Evolutionary conservation across 441 rosid species (phyloP).

Genomic region (Hypseocharis bilobata): DNA sequence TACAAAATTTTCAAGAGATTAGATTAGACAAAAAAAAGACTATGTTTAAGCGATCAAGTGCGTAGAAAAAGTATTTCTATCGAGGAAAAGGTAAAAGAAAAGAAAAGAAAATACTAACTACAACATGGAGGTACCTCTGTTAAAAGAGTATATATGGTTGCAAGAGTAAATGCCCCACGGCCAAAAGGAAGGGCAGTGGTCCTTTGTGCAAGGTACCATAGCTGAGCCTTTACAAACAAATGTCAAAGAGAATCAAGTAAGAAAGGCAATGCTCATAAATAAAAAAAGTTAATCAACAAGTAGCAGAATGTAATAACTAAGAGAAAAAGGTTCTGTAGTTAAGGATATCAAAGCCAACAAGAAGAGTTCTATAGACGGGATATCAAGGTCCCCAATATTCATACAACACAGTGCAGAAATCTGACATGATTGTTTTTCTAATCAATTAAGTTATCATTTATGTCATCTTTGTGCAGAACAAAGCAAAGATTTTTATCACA

Average conservation of each 20-base stretch:
- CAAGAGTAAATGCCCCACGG: constrained; percentile 94
- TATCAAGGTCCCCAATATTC: too few species aligned
- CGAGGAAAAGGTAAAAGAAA: neutral
- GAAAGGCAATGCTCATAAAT: neutral
- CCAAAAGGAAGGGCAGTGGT: constrained; percentile 97
- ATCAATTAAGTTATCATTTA: too few species aligned
- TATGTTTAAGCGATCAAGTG: constrained; percentile 21
- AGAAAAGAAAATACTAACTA: constrained; percentile 6
- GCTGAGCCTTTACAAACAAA: constrained; percentile 60
- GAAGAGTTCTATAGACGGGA: neutral
- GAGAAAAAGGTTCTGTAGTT: neutral
- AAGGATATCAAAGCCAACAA: neutral
- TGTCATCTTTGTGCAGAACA: too few species aligned
- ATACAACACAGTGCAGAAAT: too few species aligned
- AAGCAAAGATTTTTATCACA: too few species aligned
- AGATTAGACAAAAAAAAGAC: constrained; percentile 13
- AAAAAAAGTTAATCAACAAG: too few species aligned
- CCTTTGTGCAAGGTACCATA: constrained; percentile 96
- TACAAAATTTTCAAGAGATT: constrained; percentile 31
- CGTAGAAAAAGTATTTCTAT: neutral
- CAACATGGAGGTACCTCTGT: constrained; percentile 54
- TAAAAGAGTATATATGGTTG: constrained; percentile 83
- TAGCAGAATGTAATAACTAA: neutral
- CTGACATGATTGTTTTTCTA: too few species aligned
- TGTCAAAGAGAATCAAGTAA: constrained; percentile 16